Evolutionary conservation across 129 eudicot species (phyloP).

Genomic region (Saussurea involucrata): DNA sequence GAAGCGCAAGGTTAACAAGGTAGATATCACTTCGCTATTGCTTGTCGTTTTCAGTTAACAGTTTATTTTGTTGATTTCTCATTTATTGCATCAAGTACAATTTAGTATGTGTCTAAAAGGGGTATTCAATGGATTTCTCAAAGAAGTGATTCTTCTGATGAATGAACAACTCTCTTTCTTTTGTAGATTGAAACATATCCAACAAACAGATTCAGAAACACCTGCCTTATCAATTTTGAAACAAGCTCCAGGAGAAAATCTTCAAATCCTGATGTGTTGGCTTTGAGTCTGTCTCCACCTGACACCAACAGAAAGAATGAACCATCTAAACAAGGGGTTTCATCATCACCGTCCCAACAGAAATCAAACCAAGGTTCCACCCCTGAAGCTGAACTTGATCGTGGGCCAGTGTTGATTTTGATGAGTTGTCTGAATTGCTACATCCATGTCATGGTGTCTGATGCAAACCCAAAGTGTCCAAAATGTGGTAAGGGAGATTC

Average conservation of each 20-base stretch:
- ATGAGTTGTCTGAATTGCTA: not conserved
- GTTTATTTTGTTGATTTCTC: not conserved
- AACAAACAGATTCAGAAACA: not conserved
- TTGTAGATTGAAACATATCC: constrained; percentile 4
- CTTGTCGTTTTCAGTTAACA: not conserved
- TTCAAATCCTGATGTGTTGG: not conserved
- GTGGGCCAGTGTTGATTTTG: not conserved
- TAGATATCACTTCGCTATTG: not conserved
- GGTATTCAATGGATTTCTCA: not conserved
- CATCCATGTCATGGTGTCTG: constrained; percentile 14
- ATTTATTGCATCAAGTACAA: not conserved
- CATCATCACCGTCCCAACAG: not conserved
- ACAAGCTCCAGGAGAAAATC: not conserved
- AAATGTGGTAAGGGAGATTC: constrained; percentile 15
- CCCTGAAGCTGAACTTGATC: not conserved
- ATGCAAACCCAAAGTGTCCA: constrained; percentile 14
- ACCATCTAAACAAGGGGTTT: not conserved
- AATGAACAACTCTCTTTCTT: not conserved
- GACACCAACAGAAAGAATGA: not conserved
- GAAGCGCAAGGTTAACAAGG: constrained; percentile 5
- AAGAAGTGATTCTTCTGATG: not conserved
- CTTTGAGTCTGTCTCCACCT: not conserved
- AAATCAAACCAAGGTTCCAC: not conserved
- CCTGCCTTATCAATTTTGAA: not conserved
- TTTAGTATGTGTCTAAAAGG: not conserved